Conservation (phyloP, 257 asterid genomes). For the Fraxinus americana region DNA sequence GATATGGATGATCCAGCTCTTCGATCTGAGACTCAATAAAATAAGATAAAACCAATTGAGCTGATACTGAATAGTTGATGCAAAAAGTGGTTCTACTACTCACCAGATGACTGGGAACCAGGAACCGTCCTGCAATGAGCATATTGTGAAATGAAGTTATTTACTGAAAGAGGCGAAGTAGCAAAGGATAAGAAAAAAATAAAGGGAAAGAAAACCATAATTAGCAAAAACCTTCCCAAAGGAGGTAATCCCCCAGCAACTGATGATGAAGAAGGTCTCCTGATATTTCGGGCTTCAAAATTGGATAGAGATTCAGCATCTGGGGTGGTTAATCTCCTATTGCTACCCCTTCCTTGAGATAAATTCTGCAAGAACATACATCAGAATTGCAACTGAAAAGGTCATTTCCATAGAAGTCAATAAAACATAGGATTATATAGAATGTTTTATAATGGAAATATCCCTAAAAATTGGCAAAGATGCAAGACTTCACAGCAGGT, state of each 20-base stretch:
- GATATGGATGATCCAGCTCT: slow-evolving; percentile 85
- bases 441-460: neutral
- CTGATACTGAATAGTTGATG: slow-evolving; percentile 9
- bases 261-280: slow-evolving; percentile 80
- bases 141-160: neutral
- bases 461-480: neutral
- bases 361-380: slow-evolving; percentile 52
- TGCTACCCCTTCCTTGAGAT: slow-evolving; percentile 68
- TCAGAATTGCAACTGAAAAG: slow-evolving; percentile 14
- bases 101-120: slow-evolving; percentile 58
- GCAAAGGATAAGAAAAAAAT: neutral
- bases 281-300: slow-evolving; percentile 48
- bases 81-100: slow-evolving; percentile 30
- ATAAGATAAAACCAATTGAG: slow-evolving; percentile 8
- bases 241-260: slow-evolving; percentile 97
- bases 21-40: slow-evolving; percentile 51
- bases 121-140: slow-evolving; percentile 30
- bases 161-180: neutral
- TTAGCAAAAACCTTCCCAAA: slow-evolving; percentile 69
- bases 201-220: slow-evolving; percentile 1
- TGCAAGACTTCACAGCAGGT: neutral
- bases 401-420: slow-evolving; percentile 8
- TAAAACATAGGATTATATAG: neutral
- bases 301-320: slow-evolving; percentile 54
- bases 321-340: slow-evolving; percentile 49